Conservation (phyloP, 331 rosid genomes). For the Ulmus americana region DNA sequence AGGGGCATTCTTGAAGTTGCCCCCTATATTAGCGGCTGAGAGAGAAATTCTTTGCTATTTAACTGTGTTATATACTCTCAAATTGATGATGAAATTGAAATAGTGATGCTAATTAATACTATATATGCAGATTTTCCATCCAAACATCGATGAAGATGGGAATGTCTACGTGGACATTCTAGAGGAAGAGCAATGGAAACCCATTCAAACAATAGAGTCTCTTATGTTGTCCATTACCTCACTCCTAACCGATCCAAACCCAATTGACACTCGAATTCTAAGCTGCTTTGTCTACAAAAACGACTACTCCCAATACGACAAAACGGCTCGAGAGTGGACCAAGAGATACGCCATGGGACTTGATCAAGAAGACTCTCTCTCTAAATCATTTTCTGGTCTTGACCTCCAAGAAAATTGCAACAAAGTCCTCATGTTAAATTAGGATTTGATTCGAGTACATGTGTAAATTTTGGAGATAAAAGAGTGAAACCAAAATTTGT, state of each 20-base stretch:
- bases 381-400: not conserved
- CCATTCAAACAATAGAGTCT: conserved; percentile 26
- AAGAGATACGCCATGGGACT: conserved; percentile 11
- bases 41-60: not conserved
- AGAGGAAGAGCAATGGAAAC: conserved; percentile 27
- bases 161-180: conserved; percentile 24
- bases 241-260: conserved; percentile 24
- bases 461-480: too few relatives aligned
- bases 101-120: too few relatives aligned
- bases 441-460: too few relatives aligned
- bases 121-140: conserved; percentile 24
- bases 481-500: too few relatives aligned
- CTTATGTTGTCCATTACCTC: conserved; percentile 24
- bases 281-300: conserved; percentile 1
- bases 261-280: conserved; percentile 17
- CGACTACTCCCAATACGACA: not conserved
- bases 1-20: too few relatives aligned
- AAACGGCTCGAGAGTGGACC: conserved; percentile 27
- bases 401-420: too few relatives aligned
- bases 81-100: not conserved
- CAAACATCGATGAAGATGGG: conserved; percentile 25
- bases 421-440: too few relatives aligned
- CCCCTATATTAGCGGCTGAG: too few relatives aligned
- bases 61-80: not conserved
- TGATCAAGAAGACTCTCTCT: too few relatives aligned